Evolutionary conservation across 2,329 filamentous ascomycete genomes (phyloP), one percentile per base, ranked within the genome.

Genomic region (Penicillium nordicum): DNA sequence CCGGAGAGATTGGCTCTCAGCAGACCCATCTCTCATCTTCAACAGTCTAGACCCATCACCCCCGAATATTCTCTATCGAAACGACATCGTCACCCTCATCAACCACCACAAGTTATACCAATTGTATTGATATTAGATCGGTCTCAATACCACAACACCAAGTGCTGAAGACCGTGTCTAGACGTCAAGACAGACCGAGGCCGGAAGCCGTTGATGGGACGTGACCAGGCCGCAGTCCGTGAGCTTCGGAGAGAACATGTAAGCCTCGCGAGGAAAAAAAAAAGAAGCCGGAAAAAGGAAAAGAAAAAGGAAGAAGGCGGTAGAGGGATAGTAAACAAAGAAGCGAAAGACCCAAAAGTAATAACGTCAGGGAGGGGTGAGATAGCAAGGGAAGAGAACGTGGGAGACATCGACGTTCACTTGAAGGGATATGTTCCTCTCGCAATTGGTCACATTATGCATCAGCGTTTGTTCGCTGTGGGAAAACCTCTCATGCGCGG

Each of bases 401-500:
- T 58, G 57, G 58, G 56, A 58, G 57, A 59, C 38, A 63, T 64
- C 59, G 55, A 61, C 56, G 56, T 55, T 47, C 56, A 46, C 27
- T 52, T 45, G 29, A 34, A 41, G 41, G 43, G 27, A 14, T 14
- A 42, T 40, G 27, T 32, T 55, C 57, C 57, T 59, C 59, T 54
- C 53, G 52, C 51, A 62, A 58, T 61, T 54, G 53, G 38, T 64
- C 62, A 60, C 58, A 53, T 63, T 61, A 67, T 66, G 63, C 59
- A 67, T 63, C 60, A 59, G 42, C 45, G 30, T 64, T 62, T 61
- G 60, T 34, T 27, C 47, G 56, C 57, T 55, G 51, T 53, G 29
- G 51, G 53, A 55, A 55, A 50, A 38, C 57, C 53, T 60, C 50
- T 69, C 65, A 76, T 56, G 73, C 73, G 63, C 74, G 74, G 55